These are phyloP conservation scores for Biscutella auriculata DNA, from an alignment of 441 rosid species.

Conservation along the genomic window DNA sequence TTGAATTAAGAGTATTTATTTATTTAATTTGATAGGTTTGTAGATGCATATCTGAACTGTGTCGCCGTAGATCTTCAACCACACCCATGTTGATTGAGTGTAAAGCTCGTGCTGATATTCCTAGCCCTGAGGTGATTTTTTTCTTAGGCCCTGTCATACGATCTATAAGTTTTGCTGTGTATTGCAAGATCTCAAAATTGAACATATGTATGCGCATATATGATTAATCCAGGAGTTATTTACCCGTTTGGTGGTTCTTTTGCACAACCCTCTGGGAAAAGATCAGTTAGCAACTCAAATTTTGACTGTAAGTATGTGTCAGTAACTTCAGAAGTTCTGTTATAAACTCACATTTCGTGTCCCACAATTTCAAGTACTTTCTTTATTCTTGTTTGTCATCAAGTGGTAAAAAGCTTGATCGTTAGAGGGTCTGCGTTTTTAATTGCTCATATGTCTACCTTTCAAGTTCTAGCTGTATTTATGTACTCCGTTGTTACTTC, in stretches of 20 bases:
- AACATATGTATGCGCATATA: not conserved
- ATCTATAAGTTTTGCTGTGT: slow-evolving; percentile 4
- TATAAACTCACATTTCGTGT: not conserved
- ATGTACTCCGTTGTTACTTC: slow-evolving; percentile 6
- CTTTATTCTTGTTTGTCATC: not conserved
- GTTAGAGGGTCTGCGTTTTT: not conserved
- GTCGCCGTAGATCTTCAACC: slow-evolving; percentile 50
- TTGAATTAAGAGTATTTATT: not conserved
- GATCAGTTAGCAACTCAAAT: slow-evolving; percentile 85
- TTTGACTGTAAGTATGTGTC: slow-evolving; percentile 55
- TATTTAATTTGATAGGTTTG: slow-evolving; percentile 53
- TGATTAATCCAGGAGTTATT: slow-evolving; percentile 58
- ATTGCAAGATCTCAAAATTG: slow-evolving; percentile 9
- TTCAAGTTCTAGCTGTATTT: slow-evolving; percentile 6
- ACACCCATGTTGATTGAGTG: slow-evolving; percentile 66
- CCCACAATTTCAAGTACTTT: not conserved
- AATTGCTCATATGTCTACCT: slow-evolving; percentile 5
- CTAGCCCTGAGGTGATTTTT: slow-evolving; percentile 66
- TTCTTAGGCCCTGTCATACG: slow-evolving; percentile 13
- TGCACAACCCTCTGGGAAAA: slow-evolving; percentile 87
- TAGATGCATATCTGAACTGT: slow-evolving; percentile 92
- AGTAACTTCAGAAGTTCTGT: slow-evolving; percentile 1
- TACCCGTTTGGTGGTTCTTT: slow-evolving; percentile 87
- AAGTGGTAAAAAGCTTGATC: slow-evolving; percentile 6
- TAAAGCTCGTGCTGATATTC: slow-evolving; percentile 76